Conservation (phyloP, 768 basidiomycete genomes). For the Termitomyces sp. region DNA sequence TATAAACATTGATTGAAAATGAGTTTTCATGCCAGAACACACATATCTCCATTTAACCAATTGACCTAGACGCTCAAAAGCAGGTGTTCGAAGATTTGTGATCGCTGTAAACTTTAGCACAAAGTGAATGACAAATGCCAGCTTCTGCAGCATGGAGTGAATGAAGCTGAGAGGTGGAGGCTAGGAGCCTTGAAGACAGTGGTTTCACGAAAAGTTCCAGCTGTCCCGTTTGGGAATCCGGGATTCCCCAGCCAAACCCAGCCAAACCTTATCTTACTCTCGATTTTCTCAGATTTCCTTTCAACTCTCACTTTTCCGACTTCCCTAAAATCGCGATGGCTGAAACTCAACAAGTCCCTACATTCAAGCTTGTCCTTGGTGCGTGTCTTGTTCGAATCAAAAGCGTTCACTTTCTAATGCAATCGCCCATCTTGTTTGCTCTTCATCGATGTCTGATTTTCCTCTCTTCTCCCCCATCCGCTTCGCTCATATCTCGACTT, state of each 20-base stretch:
- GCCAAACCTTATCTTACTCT: constrained; percentile 34
- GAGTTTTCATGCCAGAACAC: neutral
- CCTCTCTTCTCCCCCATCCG: constrained; percentile 14
- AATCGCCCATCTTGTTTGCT: constrained; percentile 21
- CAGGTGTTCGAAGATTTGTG: neutral
- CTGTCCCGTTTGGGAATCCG: constrained; percentile 17
- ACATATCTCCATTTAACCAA: neutral
- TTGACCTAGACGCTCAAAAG: neutral
- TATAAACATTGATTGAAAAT: neutral
- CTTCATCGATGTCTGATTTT: constrained; percentile 50
- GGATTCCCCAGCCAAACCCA: constrained; percentile 25
- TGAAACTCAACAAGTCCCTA: constrained; percentile 50
- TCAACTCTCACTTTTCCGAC: constrained; percentile 13
- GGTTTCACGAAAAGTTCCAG: neutral
- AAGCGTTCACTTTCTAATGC: constrained; percentile 19
- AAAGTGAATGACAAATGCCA: neutral
- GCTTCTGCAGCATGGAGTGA: neutral
- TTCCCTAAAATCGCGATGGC: constrained; percentile 14
- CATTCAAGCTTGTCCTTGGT: constrained; percentile 99
- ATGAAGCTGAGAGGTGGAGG: neutral
- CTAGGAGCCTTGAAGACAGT: neutral
- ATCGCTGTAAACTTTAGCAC: neutral
- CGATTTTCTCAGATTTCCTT: constrained; percentile 24
- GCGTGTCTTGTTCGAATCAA: constrained; percentile 22
- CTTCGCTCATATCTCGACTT: constrained; percentile 6